phyloP scores from a whole-genome alignment of 83 land plant species.

The Thuja plicata region DNA sequence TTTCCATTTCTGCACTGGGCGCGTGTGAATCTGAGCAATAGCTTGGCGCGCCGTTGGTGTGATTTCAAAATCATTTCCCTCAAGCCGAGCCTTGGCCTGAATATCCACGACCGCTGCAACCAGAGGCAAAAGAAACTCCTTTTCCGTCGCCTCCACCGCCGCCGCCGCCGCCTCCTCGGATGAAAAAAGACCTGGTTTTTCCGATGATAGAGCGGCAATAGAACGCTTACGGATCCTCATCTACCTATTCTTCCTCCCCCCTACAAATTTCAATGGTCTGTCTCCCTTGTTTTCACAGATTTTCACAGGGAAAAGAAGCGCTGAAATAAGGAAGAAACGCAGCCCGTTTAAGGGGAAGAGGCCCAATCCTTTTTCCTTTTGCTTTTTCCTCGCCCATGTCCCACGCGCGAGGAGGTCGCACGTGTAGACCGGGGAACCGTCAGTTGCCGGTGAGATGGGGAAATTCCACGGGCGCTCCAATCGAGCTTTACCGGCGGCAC shows the following conservation, averaged over 20 bases:
- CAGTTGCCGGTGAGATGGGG: background rate
- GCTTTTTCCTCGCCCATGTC: background rate
- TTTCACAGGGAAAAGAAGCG: background rate
- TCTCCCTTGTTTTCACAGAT: background rate
- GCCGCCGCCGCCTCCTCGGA: background rate
- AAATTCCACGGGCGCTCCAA: background rate
- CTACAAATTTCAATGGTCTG: background rate
- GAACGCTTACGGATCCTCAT: constrained; percentile 11
- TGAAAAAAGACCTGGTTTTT: background rate
- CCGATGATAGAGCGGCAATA: background rate
- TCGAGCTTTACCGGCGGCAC: background rate
- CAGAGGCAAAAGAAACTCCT: constrained; percentile 1
- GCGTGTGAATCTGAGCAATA: background rate
- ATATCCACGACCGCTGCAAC: background rate
- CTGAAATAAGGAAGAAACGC: background rate
- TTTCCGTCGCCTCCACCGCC: background rate
- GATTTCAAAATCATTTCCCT: background rate
- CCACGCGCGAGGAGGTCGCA: background rate
- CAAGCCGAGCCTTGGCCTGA: background rate
- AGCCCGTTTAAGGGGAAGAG: background rate
- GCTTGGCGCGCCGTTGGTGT: background rate
- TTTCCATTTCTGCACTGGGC: background rate
- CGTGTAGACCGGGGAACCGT: background rate
- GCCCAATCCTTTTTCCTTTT: background rate
- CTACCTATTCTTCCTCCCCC: background rate